These are phyloP conservation scores for Pascua sp. DNA, from an alignment of 1,284 basidiomycete genomes.

Conservation along the genomic window DNA sequence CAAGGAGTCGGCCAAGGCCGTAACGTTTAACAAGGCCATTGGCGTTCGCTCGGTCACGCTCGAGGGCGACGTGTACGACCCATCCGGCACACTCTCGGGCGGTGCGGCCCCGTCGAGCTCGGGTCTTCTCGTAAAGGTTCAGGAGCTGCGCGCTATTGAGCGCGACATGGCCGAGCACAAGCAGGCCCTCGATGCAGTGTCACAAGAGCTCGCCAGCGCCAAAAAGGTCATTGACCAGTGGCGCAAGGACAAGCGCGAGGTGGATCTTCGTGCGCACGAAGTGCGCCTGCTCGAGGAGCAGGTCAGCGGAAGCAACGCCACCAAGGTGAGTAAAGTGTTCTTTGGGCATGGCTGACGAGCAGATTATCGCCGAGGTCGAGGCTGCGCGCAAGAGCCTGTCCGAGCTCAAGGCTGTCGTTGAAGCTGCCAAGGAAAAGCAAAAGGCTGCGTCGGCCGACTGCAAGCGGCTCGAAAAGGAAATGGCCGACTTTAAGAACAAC, in stretches of 20 bases:
- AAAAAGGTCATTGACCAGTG: constrained; percentile 65
- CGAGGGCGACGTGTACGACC: constrained; percentile 95
- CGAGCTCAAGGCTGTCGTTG: constrained; percentile 64
- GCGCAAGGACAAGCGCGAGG: constrained; percentile 63
- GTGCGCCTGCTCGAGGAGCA: constrained; percentile 78
- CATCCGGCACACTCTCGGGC: constrained; percentile 88
- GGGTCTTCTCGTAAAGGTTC: constrained; percentile 78
- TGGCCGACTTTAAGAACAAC: constrained; percentile 98
- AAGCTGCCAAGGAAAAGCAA: constrained; percentile 70
- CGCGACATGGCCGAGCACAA: constrained; percentile 60
- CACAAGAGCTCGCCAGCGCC: constrained; percentile 59
- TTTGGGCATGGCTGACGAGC: constrained; percentile 1
- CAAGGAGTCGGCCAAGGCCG: constrained; percentile 77
- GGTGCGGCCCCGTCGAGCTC: constrained; percentile 77
- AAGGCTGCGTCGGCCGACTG: constrained; percentile 71
- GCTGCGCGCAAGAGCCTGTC: constrained; percentile 64
- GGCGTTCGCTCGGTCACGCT: constrained; percentile 82
- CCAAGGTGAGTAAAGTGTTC: constrained; percentile 58
- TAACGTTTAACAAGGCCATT: constrained; percentile 78
- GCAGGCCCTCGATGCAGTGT: constrained; percentile 57
- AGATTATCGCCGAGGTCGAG: constrained; percentile 75
- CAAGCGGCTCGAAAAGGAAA: constrained; percentile 87
- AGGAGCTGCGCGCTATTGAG: constrained; percentile 68
- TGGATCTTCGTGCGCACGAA: constrained; percentile 89
- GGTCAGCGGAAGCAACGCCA: constrained; percentile 81